These are phyloP conservation scores for Rhinocladiella similis DNA, from an alignment of 2,329 filamentous ascomycete genomes.

Conservation along the genomic window DNA sequence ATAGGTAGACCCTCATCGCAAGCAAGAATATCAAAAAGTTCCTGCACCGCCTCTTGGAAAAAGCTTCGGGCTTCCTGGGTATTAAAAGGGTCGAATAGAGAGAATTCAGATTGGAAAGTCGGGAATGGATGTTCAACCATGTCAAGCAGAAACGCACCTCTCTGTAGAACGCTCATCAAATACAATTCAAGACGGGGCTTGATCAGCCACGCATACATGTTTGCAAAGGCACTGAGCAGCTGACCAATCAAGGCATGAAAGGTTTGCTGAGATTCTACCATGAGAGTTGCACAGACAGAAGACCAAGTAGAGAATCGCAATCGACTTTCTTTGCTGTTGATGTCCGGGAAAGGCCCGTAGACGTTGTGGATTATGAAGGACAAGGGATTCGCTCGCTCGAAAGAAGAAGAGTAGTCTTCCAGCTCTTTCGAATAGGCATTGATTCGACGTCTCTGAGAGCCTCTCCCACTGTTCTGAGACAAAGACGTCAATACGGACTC, in stretches of 20 bases:
- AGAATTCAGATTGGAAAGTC: constrained; percentile 51
- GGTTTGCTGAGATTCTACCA: constrained; percentile 72
- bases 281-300: constrained; percentile 77
- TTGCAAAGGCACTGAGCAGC: constrained; percentile 83
- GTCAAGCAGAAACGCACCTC: constrained; percentile 87
- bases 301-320: constrained; percentile 85
- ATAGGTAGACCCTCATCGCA: constrained; percentile 83
- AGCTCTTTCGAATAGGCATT: constrained; percentile 57
- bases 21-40: constrained; percentile 80
- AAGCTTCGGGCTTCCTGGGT: constrained; percentile 84
- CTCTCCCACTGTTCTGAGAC: constrained; percentile 50
- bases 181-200: constrained; percentile 90
- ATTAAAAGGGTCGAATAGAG: constrained; percentile 68
- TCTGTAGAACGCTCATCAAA: constrained; percentile 90
- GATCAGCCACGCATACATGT: constrained; percentile 85
- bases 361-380: constrained; percentile 83
- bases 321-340: constrained; percentile 77
- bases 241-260: constrained; percentile 79
- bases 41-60: constrained; percentile 77
- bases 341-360: constrained; percentile 82
- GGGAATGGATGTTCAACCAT: constrained; percentile 71
- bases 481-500: constrained; percentile 79
- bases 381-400: constrained; percentile 84
- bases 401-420: constrained; percentile 81
- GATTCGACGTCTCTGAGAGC: constrained; percentile 46